phyloP scores from a whole-genome alignment of 2,329 filamentous ascomycete genomes.

The Trichoderma koningiopsis region DNA sequence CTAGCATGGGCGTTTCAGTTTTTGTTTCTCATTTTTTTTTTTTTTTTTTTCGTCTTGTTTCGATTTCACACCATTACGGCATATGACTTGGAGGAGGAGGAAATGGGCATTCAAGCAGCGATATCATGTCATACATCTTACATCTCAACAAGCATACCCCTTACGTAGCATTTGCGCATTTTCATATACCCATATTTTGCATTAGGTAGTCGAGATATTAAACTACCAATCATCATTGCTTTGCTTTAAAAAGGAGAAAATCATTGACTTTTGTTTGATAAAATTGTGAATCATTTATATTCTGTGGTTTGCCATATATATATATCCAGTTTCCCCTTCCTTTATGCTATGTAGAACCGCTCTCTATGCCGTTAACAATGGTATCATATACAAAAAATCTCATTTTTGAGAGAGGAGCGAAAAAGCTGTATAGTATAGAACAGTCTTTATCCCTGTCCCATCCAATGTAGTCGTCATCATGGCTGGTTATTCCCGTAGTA shows the following conservation, averaged over 20 bases:
- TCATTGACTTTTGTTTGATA: background rate
- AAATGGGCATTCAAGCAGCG: background rate
- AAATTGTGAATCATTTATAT: background rate
- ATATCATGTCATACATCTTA: background rate
- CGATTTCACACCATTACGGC: background rate
- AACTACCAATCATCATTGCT: background rate
- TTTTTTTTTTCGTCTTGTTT: background rate
- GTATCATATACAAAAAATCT: conserved; percentile 4
- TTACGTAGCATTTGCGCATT: background rate
- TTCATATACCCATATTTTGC: background rate
- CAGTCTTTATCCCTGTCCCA: background rate
- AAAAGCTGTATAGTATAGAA: background rate
- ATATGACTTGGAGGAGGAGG: background rate
- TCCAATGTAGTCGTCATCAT: background rate
- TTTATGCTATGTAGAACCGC: background rate
- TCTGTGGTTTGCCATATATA: background rate
- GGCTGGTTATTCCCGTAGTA: background rate
- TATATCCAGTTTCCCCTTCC: background rate
- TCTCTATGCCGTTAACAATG: conserved; percentile 12
- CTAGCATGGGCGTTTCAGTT: conserved; percentile 4
- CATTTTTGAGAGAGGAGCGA: background rate
- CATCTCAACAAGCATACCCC: background rate
- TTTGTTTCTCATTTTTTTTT: too few species aligned
- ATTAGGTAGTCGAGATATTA: background rate
- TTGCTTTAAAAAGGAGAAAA: background rate